A percentile compares a stretch with the other conserved stretches of the same genome.
phyloP scores from a whole-genome alignment of 805 yeast species.

The Wickerhamomyces pijperi region DNA sequence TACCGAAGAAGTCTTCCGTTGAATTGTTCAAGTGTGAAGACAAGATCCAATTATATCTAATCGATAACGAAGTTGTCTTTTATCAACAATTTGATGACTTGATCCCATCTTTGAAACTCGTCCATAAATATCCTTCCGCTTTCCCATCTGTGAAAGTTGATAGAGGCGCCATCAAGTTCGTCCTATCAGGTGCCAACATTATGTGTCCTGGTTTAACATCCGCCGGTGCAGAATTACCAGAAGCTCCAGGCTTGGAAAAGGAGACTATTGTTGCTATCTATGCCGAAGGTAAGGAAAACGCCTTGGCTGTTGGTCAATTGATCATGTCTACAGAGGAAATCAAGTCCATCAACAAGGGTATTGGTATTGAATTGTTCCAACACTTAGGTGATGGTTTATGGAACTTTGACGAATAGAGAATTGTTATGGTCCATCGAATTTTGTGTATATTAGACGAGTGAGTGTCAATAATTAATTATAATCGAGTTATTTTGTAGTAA shows the following conservation, averaged over 20 bases:
- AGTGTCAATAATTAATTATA: no score
- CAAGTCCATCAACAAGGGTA: constrained; percentile 71
- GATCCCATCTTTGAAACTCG: constrained; percentile 63
- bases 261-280: constrained; percentile 70
- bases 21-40: constrained; percentile 82
- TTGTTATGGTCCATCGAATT: no score
- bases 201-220: constrained; percentile 95
- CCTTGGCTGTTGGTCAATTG: constrained; percentile 83
- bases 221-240: constrained; percentile 75
- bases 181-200: constrained; percentile 89
- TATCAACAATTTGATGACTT: constrained; percentile 75
- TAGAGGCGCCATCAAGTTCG: constrained; percentile 92
- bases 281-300: constrained; percentile 89
- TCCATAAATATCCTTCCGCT: constrained; percentile 72
- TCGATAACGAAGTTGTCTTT: constrained; percentile 64
- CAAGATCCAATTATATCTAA: constrained; percentile 64
- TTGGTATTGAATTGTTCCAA: constrained; percentile 77
- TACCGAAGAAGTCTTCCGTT: constrained; percentile 83
- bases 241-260: constrained; percentile 48
- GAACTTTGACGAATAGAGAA: constrained; percentile 44
- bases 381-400: constrained; percentile 86
- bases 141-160: constrained; percentile 88
- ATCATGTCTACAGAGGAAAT: constrained; percentile 86
- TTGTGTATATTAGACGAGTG: no score
- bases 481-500: no score